phyloP scores from a whole-genome alignment of 257 asterid genomes.

The Solanum ahanhuiri region DNA sequence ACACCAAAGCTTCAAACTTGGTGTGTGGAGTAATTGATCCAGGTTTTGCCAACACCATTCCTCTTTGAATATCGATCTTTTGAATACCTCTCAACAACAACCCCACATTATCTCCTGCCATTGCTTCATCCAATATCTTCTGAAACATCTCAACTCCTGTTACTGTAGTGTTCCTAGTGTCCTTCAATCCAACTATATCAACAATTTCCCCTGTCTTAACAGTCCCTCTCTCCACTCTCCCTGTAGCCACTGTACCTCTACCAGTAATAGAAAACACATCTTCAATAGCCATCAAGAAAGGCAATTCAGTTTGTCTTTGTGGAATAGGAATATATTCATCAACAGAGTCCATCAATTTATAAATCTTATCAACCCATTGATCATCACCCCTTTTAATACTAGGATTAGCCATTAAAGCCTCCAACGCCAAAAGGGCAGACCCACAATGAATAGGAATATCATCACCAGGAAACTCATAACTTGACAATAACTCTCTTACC shows the following conservation, averaged over 20 bases:
- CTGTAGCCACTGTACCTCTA: slow-evolving; percentile 92
- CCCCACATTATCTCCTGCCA: slow-evolving; percentile 97
- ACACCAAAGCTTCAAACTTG: slow-evolving; percentile 66
- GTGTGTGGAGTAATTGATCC: slow-evolving; percentile 80
- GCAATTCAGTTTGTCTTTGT: slow-evolving; percentile 70
- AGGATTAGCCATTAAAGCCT: slow-evolving; percentile 73
- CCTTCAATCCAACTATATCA: slow-evolving; percentile 72
- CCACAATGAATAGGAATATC: slow-evolving; percentile 84
- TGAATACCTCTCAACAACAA: slow-evolving; percentile 85
- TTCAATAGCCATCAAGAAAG: slow-evolving; percentile 83
- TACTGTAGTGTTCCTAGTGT: slow-evolving; percentile 67
- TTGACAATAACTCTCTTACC: slow-evolving; percentile 73
- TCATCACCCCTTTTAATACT: slow-evolving; percentile 69
- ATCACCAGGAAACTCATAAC: slow-evolving; percentile 88
- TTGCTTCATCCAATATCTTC: slow-evolving; percentile 77
- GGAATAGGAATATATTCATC: slow-evolving; percentile 85
- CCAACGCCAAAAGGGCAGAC: slow-evolving; percentile 75
- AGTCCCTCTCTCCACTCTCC: slow-evolving; percentile 84
- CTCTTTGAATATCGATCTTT: slow-evolving; percentile 75
- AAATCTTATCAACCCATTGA: slow-evolving; percentile 88
- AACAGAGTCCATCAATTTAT: slow-evolving; percentile 65
- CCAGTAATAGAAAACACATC: slow-evolving; percentile 94
- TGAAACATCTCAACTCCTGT: slow-evolving; percentile 97
- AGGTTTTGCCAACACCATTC: slow-evolving; percentile 90
- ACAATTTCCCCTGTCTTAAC: slow-evolving; percentile 65